phyloP scores from a whole-genome alignment of 1,284 basidiomycete genomes.

The Ceratobasidium sp. region DNA sequence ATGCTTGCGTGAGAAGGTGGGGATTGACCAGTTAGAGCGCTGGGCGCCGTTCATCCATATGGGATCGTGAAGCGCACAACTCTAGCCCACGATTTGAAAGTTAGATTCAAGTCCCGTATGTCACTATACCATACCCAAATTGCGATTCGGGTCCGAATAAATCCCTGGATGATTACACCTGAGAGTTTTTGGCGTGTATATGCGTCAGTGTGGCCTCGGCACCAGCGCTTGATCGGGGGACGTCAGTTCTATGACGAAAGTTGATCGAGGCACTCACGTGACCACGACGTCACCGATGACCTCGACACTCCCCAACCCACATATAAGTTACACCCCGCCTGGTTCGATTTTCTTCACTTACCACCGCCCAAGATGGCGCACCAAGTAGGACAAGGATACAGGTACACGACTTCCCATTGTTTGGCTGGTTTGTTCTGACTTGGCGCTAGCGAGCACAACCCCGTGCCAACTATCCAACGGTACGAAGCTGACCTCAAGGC shows the following conservation, averaged over 20 bases:
- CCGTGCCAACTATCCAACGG: conserved; percentile 52
- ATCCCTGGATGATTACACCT: too few species aligned
- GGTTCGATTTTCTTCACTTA: background rate
- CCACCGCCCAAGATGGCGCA: conserved; percentile 7
- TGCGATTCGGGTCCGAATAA: too few species aligned
- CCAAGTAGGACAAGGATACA: conserved; percentile 34
- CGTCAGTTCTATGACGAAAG: conserved; percentile 15
- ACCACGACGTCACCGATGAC: conserved; percentile 34
- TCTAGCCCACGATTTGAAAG: too few species aligned
- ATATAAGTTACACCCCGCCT: background rate
- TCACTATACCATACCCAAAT: too few species aligned
- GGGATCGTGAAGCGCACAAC: too few species aligned
- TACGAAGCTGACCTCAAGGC: conserved; percentile 48
- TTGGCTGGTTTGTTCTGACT: background rate
- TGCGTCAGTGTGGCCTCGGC: too few species aligned
- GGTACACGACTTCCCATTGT: background rate
- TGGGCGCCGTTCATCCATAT: too few species aligned
- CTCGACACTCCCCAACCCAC: background rate
- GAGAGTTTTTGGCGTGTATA: too few species aligned
- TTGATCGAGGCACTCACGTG: conserved; percentile 10
- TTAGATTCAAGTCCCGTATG: too few species aligned
- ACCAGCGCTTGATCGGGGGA: conserved; percentile 7
- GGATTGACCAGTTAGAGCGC: too few species aligned
- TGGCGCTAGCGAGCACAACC: conserved; percentile 43
- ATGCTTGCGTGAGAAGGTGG: too few species aligned